Evolutionary conservation across 1,284 basidiomycete genomes (phyloP), one percentile per base, ranked within the genome.

Genomic region (Sutorius eximius): DNA sequence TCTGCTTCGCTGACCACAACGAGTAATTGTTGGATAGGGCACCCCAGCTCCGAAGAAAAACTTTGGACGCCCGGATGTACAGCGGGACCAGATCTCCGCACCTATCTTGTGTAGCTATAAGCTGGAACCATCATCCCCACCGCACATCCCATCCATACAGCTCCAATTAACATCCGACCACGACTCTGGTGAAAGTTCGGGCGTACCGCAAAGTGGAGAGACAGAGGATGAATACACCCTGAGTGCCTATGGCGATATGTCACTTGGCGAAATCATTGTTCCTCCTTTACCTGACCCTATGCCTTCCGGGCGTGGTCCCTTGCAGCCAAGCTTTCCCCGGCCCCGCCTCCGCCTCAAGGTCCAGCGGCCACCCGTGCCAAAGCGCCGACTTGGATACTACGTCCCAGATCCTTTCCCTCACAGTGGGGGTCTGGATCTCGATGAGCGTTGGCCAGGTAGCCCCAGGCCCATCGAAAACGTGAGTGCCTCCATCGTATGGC

Each of bases 151-250:
- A 34, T 33, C 50, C 0, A 41, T 44, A 7, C 49, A 15, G 16
- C 20, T 45, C 32, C 37, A 34, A 24, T 44, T 53, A 2, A 5
- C 16, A 27, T 40, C 41, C 7, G 13, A 56, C 24, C 7, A 29
- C n/a, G 30, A 49, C 27, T 22, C 34, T 3, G 45, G 55, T n/a
- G 15, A 40, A 10, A 15, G n/a, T 22, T 30, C 38, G 8, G 4
- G n/a, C 16, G 9, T 38, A 38, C 42, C 48, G 22, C 43, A 49
- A 4, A 30, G n/a, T n/a, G 40, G 5, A 45, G 63, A 59, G 11
- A n/a, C 29, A 1, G 62, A 69, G 29, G 61, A 69, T 4, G 64
- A 69, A 57, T 45, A 72, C 34, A 68, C 65, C 3, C 51, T 72
- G 40, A 61, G 56, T 30, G 63, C 60, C 30, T 71, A 65, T 20